These are phyloP conservation scores for Tephrocybe sp. DNA, from an alignment of 768 basidiomycete species.

Conservation along the genomic window DNA sequence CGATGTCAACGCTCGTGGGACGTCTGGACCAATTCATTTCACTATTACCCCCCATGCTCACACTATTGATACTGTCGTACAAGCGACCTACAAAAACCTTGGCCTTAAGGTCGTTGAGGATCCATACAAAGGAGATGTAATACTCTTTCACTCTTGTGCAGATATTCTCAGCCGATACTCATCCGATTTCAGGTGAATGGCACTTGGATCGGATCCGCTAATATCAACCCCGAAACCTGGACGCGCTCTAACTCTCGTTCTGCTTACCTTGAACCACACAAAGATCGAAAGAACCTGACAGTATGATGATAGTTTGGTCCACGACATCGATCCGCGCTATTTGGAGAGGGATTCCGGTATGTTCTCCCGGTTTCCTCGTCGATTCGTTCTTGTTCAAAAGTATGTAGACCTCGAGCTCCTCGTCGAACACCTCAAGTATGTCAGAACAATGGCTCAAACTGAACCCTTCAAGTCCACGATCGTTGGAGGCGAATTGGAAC, in stretches of 20 bases:
- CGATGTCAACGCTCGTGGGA: constrained; percentile 19
- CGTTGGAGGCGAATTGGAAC: constrained; percentile 18
- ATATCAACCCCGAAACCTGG: constrained; percentile 23
- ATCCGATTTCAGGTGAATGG: constrained; percentile 23
- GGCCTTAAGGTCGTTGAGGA: constrained; percentile 23
- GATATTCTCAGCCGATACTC: too few species aligned
- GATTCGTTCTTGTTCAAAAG: background rate
- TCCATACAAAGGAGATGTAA: constrained; percentile 28
- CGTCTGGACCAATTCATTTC: constrained; percentile 26
- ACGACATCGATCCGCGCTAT: constrained; percentile 39
- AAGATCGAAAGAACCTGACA: constrained; percentile 4
- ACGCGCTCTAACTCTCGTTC: constrained; percentile 28
- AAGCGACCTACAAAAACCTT: constrained; percentile 23
- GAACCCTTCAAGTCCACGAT: constrained; percentile 20
- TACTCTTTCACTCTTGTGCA: background rate
- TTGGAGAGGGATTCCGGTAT: constrained; percentile 40
- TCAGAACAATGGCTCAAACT: constrained; percentile 11
- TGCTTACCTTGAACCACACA: constrained; percentile 17
- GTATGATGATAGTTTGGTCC: constrained; percentile 17
- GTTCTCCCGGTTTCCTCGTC: background rate
- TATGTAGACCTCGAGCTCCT: constrained; percentile 13
- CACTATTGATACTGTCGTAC: constrained; percentile 24
- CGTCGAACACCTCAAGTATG: constrained; percentile 19
- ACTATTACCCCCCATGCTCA: constrained; percentile 24
- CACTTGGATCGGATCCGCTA: constrained; percentile 11